phyloP scores from a whole-genome alignment of 306 rosid species.

The Styphnolobium japonicum region DNA sequence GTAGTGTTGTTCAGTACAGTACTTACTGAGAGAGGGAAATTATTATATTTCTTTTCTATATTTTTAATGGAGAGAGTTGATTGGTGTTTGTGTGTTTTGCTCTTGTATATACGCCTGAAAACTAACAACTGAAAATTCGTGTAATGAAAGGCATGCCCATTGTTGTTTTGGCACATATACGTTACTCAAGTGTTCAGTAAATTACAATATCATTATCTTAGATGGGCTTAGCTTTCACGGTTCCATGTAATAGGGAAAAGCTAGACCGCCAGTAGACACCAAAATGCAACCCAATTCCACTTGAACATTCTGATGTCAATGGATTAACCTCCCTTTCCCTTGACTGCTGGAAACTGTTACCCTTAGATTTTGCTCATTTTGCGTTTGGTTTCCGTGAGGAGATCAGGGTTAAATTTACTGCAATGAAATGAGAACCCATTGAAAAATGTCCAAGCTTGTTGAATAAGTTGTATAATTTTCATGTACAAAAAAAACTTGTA shows the following conservation, averaged over 20 bases:
- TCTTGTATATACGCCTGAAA: constrained; percentile 26
- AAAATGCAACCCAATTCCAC: too few relatives aligned
- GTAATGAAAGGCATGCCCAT: neutral
- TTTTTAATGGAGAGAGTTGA: constrained; percentile 3
- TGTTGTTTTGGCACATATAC: neutral
- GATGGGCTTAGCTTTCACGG: too few relatives aligned
- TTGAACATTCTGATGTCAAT: too few relatives aligned
- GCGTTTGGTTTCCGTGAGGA: too few relatives aligned
- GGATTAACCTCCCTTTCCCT: too few relatives aligned
- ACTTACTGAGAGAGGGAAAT: constrained; percentile 5
- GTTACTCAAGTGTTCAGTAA: neutral
- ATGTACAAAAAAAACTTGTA: too few relatives aligned
- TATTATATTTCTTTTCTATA: neutral
- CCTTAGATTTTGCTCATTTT: too few relatives aligned
- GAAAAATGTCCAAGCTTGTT: neutral
- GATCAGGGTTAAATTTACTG: neutral
- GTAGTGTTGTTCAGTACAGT: constrained; percentile 22
- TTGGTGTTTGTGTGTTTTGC: constrained; percentile 30
- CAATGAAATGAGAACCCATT: constrained; percentile 6
- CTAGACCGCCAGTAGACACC: too few relatives aligned
- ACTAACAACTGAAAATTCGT: constrained; percentile 17
- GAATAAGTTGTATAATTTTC: neutral
- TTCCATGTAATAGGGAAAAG: too few relatives aligned
- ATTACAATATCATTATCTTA: too few relatives aligned
- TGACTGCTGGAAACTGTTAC: too few relatives aligned